Evolutionary conservation across 2,329 filamentous ascomycete genomes (phyloP), one percentile per base, ranked within the genome.

Genomic region (Anisogramma anomala): DNA sequence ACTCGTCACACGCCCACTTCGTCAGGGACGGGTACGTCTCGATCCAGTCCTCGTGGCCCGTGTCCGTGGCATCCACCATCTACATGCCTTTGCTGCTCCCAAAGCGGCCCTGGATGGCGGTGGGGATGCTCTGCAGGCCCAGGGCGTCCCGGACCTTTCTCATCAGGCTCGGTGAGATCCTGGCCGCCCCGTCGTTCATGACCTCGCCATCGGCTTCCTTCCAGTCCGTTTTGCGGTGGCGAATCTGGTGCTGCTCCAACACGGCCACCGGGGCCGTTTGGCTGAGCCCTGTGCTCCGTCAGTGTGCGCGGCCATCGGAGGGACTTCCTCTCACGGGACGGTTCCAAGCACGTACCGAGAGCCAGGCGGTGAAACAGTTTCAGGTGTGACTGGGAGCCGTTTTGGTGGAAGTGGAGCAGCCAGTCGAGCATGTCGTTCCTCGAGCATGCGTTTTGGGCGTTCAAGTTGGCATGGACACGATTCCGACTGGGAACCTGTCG

Each of bases 31-130:
- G 66, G 41, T 67, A 76, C 0, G 80, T 74, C 41, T 79, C 68
- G 32, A 87, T 82, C 80, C 79, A 84, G n/a, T 76, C 60, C 0
- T 62, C 54, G 1, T 67, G 59, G 1, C 60, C 59, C 0, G 56
- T 57, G 18, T 72, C 67, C 0, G 62, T 53, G 0, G 66, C 62
- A 48, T 81, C 77, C 3, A 79, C 58, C 34, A 81, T 68, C 83
- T 82, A 88, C 49, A 88, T 66, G 0, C 84, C 84, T 55, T 89
- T 89, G 1, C 79, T 79, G 14, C 79, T 74, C 9, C 76, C 80
- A 25, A 88, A 71, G 0, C 84, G 72, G 1, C 66, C 82, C 55
- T 89, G 84, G 30, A 80, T 77, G 0, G 70, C 78, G 25, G 72
- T 72, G 0, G 82, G 81, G 0, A 74, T 55, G 14, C 71, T 65